These are phyloP conservation scores for Plasmodium billcollinsi DNA, from an alignment of 169 alveolate species.

Conservation along the genomic window DNA sequence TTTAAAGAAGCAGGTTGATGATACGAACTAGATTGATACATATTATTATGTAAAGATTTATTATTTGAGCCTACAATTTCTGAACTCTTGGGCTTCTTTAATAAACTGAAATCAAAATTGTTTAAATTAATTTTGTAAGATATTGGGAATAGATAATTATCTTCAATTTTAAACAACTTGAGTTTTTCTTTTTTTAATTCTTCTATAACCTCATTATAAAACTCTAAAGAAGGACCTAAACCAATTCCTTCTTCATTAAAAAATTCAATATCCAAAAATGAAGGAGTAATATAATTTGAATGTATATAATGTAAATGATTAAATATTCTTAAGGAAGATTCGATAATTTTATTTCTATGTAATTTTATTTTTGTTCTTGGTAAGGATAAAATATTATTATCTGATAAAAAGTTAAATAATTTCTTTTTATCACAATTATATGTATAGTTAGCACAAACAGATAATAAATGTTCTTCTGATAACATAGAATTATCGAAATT, in stretches of 20 bases:
- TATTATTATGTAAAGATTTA: neutral
- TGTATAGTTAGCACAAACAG: slow-evolving; percentile 73
- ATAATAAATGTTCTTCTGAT: slow-evolving; percentile 72
- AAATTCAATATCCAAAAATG: slow-evolving; percentile 72
- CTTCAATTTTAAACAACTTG: slow-evolving; percentile 67
- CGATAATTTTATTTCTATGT: slow-evolving; percentile 63
- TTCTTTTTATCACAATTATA: slow-evolving; percentile 71
- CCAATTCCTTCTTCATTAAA: slow-evolving; percentile 86
- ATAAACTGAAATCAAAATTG: slow-evolving; percentile 71
- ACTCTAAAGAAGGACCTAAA: slow-evolving; percentile 85
- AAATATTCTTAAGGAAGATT: slow-evolving; percentile 68
- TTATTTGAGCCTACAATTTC: slow-evolving; percentile 22
- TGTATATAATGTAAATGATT: slow-evolving; percentile 75
- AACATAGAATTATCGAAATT: slow-evolving; percentile 23
- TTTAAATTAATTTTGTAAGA: slow-evolving; percentile 71
- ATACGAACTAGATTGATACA: neutral
- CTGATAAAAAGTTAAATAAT: slow-evolving; percentile 55
- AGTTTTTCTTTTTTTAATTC: slow-evolving; percentile 76
- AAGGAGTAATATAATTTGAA: slow-evolving; percentile 65
- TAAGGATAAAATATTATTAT: slow-evolving; percentile 40
- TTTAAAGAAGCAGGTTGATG: slow-evolving; percentile 23
- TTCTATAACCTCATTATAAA: slow-evolving; percentile 81
- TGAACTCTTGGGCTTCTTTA: slow-evolving; percentile 52
- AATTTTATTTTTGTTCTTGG: slow-evolving; percentile 74
- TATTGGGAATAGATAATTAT: slow-evolving; percentile 51